Base-by-base conservation (phyloP, 345 rosid genomes). In the Physaria fendleri region DNA sequence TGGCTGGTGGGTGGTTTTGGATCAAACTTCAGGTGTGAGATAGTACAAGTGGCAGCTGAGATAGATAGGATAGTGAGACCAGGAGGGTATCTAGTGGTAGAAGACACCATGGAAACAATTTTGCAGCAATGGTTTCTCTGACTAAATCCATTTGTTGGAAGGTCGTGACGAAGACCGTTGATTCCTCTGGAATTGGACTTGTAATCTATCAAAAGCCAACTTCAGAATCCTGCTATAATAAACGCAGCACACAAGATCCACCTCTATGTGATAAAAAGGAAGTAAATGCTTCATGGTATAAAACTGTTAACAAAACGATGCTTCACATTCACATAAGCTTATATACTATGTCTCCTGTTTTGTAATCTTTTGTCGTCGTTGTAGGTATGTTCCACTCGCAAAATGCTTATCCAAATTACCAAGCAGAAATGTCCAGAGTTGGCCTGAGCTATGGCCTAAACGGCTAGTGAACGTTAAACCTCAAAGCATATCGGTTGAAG, bases 141-240 rank as follows among this genome's bases (percentile, higher is more conserved):
- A 86, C 96, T 12, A 65, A 73, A 73, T 75, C 93, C 20, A 81
- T 92, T 59, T 92, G 96, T 81, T 92, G 98, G 98, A 73, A 84
- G 35, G 78, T 62, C 16, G 84, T 88, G 42, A 70, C 87, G 2
- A 84, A 82, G 83, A 72, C 78, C 10, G 68, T 65, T 46, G 87
- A 83, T 69, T 75, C 80, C 0, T 64, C 86, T 12, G 85, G 90
- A 28, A 77, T 92, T 22, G 98, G 98, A 59, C 79, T 86, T 28
- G 88, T 92, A 44, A 80, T 88, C 72, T 92, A 78, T 59, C 90
- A 84, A 69, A 92, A 88, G 66, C 96, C 98, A 18, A 66, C 56
- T 34, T 77, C 85, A 2, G 74, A 77, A 69, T 73, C 84, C 20
- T 92, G 96, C 71, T 92, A 92, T 64, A 77, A 75, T 23, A 43